Percentiles rank a stretch among this genome's conserved stretches.
Conservation (phyloP, 495 filamentous ascomycete species). For the Xylaria castorea region DNA sequence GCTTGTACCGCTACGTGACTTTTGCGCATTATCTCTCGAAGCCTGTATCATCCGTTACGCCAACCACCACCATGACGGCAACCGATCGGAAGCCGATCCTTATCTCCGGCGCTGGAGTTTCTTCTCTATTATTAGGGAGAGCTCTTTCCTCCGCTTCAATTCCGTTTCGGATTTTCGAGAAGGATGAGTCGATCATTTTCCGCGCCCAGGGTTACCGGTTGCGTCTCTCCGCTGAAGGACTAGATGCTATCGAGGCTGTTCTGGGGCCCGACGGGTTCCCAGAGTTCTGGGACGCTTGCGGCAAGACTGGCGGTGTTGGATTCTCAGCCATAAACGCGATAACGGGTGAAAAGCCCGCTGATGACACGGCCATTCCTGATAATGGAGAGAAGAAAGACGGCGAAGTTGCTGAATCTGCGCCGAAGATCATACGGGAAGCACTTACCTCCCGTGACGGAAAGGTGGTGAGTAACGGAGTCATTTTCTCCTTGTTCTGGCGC, state of each 20-base stretch:
- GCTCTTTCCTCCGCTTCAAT: conserved; percentile 52
- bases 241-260: conserved; percentile 59
- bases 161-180: conserved; percentile 61
- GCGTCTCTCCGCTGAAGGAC: conserved; percentile 56
- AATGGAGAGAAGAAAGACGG: neutral
- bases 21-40: neutral
- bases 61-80: conserved; percentile 10
- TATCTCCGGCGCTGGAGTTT: conserved; percentile 60
- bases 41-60: neutral
- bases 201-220: conserved; percentile 64
- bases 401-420: conserved; percentile 11
- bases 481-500: neutral
- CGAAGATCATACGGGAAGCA: conserved; percentile 23
- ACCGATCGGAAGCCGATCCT: conserved; percentile 53
- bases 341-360: conserved; percentile 45
- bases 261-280: conserved; percentile 53
- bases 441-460: conserved; percentile 56
- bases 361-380: neutral
- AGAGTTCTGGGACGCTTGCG: conserved; percentile 60
- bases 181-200: conserved; percentile 55
- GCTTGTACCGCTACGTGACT: neutral
- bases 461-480: conserved; percentile 38
- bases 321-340: conserved; percentile 53
- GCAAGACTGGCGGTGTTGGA: conserved; percentile 56
- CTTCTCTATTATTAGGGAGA: conserved; percentile 58